A percentile compares a stretch with the other conserved stretches of the same genome.
Evolutionary conservation across 169 alveolate genomes (phyloP).

Genomic region (Plasmodium cynomolgi): DNA sequence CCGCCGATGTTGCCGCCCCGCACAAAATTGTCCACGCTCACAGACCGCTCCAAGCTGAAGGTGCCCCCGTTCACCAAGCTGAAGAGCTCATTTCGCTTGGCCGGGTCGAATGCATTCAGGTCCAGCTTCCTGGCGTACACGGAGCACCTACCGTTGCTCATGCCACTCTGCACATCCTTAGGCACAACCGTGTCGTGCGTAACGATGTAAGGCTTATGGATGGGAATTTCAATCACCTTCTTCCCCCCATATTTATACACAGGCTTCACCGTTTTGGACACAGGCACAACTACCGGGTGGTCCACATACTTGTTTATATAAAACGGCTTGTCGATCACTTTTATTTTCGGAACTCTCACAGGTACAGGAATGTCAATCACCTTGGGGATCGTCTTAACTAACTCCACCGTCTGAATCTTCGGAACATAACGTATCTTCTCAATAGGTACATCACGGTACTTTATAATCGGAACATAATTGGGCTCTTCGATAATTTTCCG

Average conservation of each 20-base stretch:
- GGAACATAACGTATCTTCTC: conserved; percentile 85
- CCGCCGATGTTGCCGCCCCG: not conserved
- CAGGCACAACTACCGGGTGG: conserved; percentile 85
- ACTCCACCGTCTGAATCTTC: conserved; percentile 82
- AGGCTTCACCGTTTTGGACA: conserved; percentile 81
- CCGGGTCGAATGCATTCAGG: conserved; percentile 31
- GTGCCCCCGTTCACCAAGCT: conserved; percentile 23
- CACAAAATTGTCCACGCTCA: conserved; percentile 30
- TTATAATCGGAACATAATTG: conserved; percentile 79
- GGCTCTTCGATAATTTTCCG: conserved; percentile 83
- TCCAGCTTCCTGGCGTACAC: conserved; percentile 51
- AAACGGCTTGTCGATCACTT: conserved; percentile 82
- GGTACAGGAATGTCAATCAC: conserved; percentile 85
- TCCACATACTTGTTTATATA: conserved; percentile 82
- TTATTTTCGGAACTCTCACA: conserved; percentile 80
- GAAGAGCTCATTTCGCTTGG: conserved; percentile 39
- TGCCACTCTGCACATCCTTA: conserved; percentile 18
- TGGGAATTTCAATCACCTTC: conserved; percentile 83
- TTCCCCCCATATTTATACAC: conserved; percentile 80
- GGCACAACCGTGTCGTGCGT: conserved; percentile 81
- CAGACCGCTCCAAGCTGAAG: conserved; percentile 44
- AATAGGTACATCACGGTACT: conserved; percentile 86
- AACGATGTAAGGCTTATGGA: conserved; percentile 84
- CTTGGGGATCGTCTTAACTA: conserved; percentile 80
- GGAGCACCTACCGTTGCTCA: conserved; percentile 44